These are phyloP conservation scores for Pseudozyma flocculosa DNA, from an alignment of 1,284 basidiomycete species.

Conservation along the genomic window DNA sequence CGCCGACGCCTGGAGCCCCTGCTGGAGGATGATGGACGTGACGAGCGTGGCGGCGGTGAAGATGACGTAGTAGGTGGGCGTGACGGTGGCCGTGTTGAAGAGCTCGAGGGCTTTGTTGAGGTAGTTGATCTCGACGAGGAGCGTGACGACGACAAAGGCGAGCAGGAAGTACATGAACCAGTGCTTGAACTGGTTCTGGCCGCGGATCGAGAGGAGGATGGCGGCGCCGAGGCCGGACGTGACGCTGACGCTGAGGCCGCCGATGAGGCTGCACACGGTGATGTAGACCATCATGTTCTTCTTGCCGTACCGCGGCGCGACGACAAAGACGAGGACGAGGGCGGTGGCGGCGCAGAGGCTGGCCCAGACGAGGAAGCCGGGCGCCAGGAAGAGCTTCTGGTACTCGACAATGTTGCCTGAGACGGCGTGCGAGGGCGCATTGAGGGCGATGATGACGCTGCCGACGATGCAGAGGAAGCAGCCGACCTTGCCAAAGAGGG, in stretches of 20 bases:
- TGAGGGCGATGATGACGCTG: conserved; percentile 68
- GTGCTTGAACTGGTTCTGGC: conserved; percentile 77
- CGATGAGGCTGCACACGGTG: conserved; percentile 80
- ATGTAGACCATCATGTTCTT: conserved; percentile 90
- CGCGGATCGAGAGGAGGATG: conserved; percentile 81
- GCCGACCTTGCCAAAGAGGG: conserved; percentile 62
- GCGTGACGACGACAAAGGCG: conserved; percentile 77
- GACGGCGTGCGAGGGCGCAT: conserved; percentile 77
- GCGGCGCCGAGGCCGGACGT: conserved; percentile 90
- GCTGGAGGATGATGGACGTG: conserved; percentile 71
- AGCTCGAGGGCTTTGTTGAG: conserved; percentile 93
- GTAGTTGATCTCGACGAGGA: conserved; percentile 89
- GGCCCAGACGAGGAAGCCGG: conserved; percentile 81
- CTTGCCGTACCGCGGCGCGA: conserved; percentile 84
- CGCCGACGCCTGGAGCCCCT: conserved; percentile 78
- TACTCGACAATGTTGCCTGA: conserved; percentile 79
- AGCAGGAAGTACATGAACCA: conserved; percentile 64
- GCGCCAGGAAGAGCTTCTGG: conserved; percentile 77
- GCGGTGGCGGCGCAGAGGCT: conserved; percentile 54
- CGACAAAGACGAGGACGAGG: conserved; percentile 64
- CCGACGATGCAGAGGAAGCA: conserved; percentile 85
- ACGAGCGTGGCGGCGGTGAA: conserved; percentile 74
- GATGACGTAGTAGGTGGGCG: conserved; percentile 83
- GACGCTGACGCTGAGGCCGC: conserved; percentile 91
- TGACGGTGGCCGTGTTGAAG: conserved; percentile 80